A percentile compares a stretch with the other conserved stretches of the same genome.
These are phyloP conservation scores for Nectriaceae sp. DNA, from an alignment of 2,329 filamentous ascomycete species.

Conservation along the genomic window DNA sequence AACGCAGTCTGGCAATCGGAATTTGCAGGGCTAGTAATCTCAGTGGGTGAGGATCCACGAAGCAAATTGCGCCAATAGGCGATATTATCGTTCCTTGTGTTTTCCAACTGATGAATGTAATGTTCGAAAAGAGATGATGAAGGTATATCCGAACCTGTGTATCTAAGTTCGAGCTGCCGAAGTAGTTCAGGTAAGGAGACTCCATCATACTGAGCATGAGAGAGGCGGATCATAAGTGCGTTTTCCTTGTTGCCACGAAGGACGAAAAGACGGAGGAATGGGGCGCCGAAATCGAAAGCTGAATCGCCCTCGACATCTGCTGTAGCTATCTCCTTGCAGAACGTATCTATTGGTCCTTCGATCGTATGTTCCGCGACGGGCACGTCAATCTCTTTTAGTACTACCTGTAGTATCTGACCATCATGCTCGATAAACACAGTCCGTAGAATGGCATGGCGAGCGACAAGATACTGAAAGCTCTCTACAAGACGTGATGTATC, in stretches of 20 bases:
- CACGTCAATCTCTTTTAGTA: constrained; percentile 19
- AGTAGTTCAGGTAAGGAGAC: constrained; percentile 47
- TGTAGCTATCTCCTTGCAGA: constrained; percentile 19
- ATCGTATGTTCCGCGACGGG: constrained; percentile 14
- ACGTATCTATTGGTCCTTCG: constrained; percentile 13
- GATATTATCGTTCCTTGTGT: constrained; percentile 10
- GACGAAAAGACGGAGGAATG: constrained; percentile 23
- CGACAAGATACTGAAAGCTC: constrained; percentile 24
- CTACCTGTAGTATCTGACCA: constrained; percentile 19
- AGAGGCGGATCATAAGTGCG: constrained; percentile 36
- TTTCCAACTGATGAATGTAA: constrained; percentile 16
- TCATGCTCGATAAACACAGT: constrained; percentile 26
- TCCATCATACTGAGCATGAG: constrained; percentile 53
- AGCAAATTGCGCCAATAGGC: constrained; percentile 22
- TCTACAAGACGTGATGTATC: constrained; percentile 16
- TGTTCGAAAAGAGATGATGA: constrained; percentile 19
- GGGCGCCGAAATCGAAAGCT: constrained; percentile 13
- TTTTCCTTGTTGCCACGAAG: constrained; percentile 19
- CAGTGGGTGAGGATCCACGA: constrained; percentile 18
- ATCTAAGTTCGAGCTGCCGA: constrained; percentile 41
- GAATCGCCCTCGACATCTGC: constrained; percentile 12
- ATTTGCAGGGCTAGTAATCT: constrained; percentile 19
- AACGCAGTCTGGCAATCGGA: constrained; percentile 21
- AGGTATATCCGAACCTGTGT: constrained; percentile 29
- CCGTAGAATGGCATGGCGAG: constrained; percentile 24